phyloP scores from a whole-genome alignment of 768 basidiomycete genomes.

The Tulasnella calospora region DNA sequence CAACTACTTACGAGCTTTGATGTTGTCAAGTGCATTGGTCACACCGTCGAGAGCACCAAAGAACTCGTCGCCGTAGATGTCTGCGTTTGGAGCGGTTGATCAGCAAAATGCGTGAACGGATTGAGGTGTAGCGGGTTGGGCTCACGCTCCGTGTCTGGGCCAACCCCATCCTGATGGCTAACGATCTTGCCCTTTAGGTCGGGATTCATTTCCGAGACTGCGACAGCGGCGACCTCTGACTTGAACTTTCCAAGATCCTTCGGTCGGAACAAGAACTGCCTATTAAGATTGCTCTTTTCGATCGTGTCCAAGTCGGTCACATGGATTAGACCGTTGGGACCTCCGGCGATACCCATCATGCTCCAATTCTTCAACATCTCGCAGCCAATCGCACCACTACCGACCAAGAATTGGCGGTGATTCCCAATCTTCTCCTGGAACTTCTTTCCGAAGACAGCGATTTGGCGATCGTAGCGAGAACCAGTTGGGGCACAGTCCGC shows the following conservation, averaged over 20 bases:
- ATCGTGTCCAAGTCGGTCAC: slow-evolving; percentile 98
- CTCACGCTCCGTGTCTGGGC: slow-evolving; percentile 86
- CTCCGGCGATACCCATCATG: slow-evolving; percentile 91
- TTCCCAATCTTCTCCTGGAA: slow-evolving; percentile 92
- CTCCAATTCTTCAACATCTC: slow-evolving; percentile 99
- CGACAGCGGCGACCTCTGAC: slow-evolving; percentile 84
- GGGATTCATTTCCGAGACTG: slow-evolving; percentile 94
- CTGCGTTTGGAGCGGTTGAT: slow-evolving; percentile 42
- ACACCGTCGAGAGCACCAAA: slow-evolving; percentile 86
- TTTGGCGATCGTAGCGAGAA: slow-evolving; percentile 87
- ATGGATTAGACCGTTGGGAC: slow-evolving; percentile 72
- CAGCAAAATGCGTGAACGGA: slow-evolving; percentile 21
- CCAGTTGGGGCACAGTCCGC: slow-evolving; percentile 75
- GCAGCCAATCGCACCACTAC: slow-evolving; percentile 98
- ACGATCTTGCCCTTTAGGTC: slow-evolving; percentile 79
- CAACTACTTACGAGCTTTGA: slow-evolving; percentile 74
- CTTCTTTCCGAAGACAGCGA: slow-evolving; percentile 87
- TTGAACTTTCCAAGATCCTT: slow-evolving; percentile 98
- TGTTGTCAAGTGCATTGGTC: slow-evolving; percentile 96
- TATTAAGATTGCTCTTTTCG: slow-evolving; percentile 97
- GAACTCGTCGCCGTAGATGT: slow-evolving; percentile 82
- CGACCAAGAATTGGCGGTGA: slow-evolving; percentile 92
- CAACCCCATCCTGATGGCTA: slow-evolving; percentile 89
- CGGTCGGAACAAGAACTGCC: slow-evolving; percentile 95
- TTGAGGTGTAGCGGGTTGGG: slow-evolving; percentile 25